These are phyloP conservation scores for Verticillium albo-atrum DNA, from an alignment of 2,329 filamentous ascomycete genomes.

Conservation along the genomic window DNA sequence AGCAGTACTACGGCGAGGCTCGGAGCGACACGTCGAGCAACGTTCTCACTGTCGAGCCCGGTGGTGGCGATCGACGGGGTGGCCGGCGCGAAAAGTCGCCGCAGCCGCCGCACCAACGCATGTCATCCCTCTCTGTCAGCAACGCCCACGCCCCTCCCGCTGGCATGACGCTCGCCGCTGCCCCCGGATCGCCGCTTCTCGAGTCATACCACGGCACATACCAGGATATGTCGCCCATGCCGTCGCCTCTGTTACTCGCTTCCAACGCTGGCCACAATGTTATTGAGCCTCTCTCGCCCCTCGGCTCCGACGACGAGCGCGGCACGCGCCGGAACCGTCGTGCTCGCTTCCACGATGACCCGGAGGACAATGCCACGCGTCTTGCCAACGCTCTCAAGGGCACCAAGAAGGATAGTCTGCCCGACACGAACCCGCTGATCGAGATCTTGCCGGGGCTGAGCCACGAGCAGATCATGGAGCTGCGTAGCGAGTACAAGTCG, in stretches of 20 bases:
- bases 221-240: slow-evolving; percentile 92
- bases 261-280: slow-evolving; percentile 2
- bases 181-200: slow-evolving; percentile 78
- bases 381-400: slow-evolving; percentile 72
- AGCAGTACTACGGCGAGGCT: slow-evolving; percentile 28
- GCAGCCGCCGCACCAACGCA: slow-evolving; percentile 41
- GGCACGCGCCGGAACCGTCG: slow-evolving; percentile 50
- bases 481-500: slow-evolving; percentile 86
- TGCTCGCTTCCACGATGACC: slow-evolving; percentile 73
- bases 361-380: slow-evolving; percentile 70
- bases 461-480: slow-evolving; percentile 80
- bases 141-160: slow-evolving; percentile 32
- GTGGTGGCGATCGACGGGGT: slow-evolving; percentile 27
- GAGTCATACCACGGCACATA: slow-evolving; percentile 94
- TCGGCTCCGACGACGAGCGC: slow-evolving; percentile 43
- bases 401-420: slow-evolving; percentile 43
- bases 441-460: slow-evolving; percentile 80
- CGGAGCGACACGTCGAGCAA: slow-evolving; percentile 31
- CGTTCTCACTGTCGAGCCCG: slow-evolving; percentile 37
- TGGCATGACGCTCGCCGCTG: slow-evolving; percentile 42
- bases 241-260: slow-evolving; percentile 66
- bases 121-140: slow-evolving; percentile 49
- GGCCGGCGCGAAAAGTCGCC: slow-evolving; percentile 39
- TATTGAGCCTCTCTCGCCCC: slow-evolving; percentile 48
- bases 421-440: slow-evolving; percentile 68